Percentiles rank a stretch among this genome's conserved stretches.
Evolutionary conservation across 352 stramenopile genomes (phyloP).

Genomic region (Phytophthora capsici): DNA sequence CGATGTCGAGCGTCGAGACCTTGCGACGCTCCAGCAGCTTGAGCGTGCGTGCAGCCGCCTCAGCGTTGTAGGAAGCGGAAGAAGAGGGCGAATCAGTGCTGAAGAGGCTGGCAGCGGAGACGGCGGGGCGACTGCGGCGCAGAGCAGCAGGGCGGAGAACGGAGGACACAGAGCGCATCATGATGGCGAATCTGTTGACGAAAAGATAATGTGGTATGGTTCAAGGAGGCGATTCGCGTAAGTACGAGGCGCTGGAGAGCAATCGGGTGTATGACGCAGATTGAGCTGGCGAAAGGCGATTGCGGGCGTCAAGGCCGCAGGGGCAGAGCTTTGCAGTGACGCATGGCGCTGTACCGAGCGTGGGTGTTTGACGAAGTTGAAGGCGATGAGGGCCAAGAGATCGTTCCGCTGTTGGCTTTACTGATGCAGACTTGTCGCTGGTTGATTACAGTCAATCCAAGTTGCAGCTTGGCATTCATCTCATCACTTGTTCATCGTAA

Average conservation of each 20-base stretch:
- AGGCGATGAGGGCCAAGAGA: background rate
- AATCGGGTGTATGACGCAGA: constrained; percentile 14
- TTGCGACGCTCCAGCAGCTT: constrained; percentile 88
- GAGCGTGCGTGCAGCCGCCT: constrained; percentile 66
- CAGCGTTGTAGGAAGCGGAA: constrained; percentile 50
- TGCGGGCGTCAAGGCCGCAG: constrained; percentile 4
- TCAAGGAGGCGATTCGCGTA: background rate
- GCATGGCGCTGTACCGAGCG: background rate
- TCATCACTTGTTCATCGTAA: constrained; percentile 15
- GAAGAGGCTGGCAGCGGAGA: constrained; percentile 8
- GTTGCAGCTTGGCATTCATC: constrained; percentile 4
- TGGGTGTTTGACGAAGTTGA: background rate
- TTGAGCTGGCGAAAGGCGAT: background rate
- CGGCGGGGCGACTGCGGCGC: background rate
- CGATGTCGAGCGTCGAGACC: constrained; percentile 83
- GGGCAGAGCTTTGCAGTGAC: constrained; percentile 11
- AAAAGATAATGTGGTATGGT: constrained; percentile 8
- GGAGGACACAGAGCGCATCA: constrained; percentile 20
- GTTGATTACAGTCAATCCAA: too few species aligned
- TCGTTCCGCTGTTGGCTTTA: too few species aligned
- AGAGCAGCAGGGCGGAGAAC: constrained; percentile 8
- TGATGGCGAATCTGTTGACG: constrained; percentile 4
- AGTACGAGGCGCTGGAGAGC: constrained; percentile 10
- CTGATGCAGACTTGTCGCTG: constrained; percentile 8
- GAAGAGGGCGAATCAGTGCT: constrained; percentile 22